phyloP scores from a whole-genome alignment of 1,139 yeast species.

The Blastobotrys elegans region DNA sequence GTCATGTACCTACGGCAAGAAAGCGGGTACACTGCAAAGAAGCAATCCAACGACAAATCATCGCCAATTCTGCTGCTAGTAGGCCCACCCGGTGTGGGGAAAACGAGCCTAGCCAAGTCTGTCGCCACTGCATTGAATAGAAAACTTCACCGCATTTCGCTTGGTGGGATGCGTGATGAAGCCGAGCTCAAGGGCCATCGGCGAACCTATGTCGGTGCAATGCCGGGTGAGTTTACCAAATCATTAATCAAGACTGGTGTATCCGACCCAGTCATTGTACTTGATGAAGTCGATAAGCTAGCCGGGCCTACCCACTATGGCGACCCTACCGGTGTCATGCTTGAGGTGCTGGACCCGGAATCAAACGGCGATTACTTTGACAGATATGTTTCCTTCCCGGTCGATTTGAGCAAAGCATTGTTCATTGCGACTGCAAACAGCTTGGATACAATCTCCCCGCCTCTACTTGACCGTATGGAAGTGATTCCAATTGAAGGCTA shows the following conservation, averaged over 20 bases:
- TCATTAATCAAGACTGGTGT: constrained; percentile 73
- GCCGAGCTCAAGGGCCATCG: constrained; percentile 91
- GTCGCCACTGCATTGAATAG: constrained; percentile 78
- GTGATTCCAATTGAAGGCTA: constrained; percentile 77
- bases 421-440: constrained; percentile 93
- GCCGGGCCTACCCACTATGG: constrained; percentile 59
- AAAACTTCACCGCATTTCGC: constrained; percentile 74
- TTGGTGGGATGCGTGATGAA: constrained; percentile 88
- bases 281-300: constrained; percentile 88
- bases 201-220: constrained; percentile 88
- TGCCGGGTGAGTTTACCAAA: constrained; percentile 84
- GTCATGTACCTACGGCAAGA: constrained; percentile 57
- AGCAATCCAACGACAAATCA: constrained; percentile 38
- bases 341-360: constrained; percentile 89
- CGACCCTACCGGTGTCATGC: constrained; percentile 85
- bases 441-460: constrained; percentile 66
- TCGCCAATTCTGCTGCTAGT: constrained; percentile 78
- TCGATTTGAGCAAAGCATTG: constrained; percentile 77
- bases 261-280: constrained; percentile 81
- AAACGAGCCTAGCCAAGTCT: constrained; percentile 83
- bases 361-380: constrained; percentile 77
- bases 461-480: constrained; percentile 83
- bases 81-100: constrained; percentile 97
- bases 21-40: constrained; percentile 8
- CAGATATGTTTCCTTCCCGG: constrained; percentile 83